Base-by-base conservation (phyloP, 495 filamentous ascomycete species). In the Daldinia vernicosa region DNA sequence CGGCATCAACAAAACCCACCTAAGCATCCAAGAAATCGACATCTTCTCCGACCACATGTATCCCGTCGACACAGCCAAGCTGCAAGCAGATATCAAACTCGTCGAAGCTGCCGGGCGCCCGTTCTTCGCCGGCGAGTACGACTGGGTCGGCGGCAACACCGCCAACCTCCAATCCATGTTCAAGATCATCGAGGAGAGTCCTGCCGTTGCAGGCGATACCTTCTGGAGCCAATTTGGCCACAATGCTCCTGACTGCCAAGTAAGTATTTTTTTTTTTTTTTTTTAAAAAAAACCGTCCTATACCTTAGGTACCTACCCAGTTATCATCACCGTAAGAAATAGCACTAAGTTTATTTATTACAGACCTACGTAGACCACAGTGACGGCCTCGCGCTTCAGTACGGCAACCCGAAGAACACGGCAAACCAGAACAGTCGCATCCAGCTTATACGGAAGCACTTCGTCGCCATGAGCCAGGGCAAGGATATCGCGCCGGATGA, bases 21-120 rank as follows among this genome's bases (percentile, higher is more conserved):
- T 87, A 17, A 53, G 43, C 35, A 79, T 87, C 59, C 59, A 76
- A 15, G 82, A 83, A 68, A 74, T 88, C 3, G 85, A 87, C 71
- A 83, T 86, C 57, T 85, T 79, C 70, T 83, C 80, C 17, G 78
- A 88, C 68, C 86, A 88, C 68, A 86, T 81, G 75, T 87, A 87
- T 59, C 84, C 84, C 0, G 67, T 82, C 61, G 79, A 84, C 55
- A 78, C 78, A 19, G 74, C 76, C 14, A 82, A 81, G 55, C 75
- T 88, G 39, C 66, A 77, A 43, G 53, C 67, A 1, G 86, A 82
- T 60, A 76, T 88, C 40, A 75, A 73, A 19, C 64, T 78, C 7
- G 83, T 85, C 24, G 63, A 58, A 37, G 67, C 68, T 0, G 82
- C 71, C 35, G 76, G 83, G 40, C 82, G 82, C 51, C 77, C 81